A percentile compares a stretch with the other conserved stretches of the same genome.
phyloP scores from a whole-genome alignment of 768 basidiomycete genomes.

The Podaxis rugospora region DNA sequence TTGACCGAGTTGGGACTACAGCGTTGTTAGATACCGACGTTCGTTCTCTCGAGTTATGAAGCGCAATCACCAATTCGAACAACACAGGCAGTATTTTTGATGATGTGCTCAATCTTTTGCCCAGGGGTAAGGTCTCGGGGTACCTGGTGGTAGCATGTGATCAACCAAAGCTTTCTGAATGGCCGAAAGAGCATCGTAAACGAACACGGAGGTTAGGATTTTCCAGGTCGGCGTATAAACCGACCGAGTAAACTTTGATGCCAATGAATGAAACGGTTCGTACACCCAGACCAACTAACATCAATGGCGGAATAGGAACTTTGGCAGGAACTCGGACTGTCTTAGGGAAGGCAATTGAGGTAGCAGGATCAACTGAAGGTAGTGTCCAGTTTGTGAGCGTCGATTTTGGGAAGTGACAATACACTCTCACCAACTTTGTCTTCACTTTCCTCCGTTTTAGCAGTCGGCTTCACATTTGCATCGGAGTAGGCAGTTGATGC shows the following conservation, averaged over 20 bases:
- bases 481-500: constrained; percentile 41
- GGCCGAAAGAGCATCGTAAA: background rate
- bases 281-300: constrained; percentile 81
- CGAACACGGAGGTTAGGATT: constrained; percentile 57
- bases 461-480: constrained; percentile 16
- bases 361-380: constrained; percentile 62
- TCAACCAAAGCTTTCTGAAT: background rate
- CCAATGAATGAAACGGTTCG: constrained; percentile 85
- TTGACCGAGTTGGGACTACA: constrained; percentile 75
- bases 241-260: constrained; percentile 86
- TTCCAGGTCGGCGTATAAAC: constrained; percentile 83
- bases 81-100: constrained; percentile 64
- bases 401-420: background rate
- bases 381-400: background rate
- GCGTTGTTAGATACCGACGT: background rate
- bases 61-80: constrained; percentile 61
- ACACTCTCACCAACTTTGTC: constrained; percentile 18
- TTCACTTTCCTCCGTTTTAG: constrained; percentile 9
- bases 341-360: constrained; percentile 70
- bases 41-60: background rate
- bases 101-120: constrained; percentile 66
- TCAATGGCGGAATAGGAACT: constrained; percentile 54
- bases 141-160: constrained; percentile 35
- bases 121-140: constrained; percentile 52
- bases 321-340: constrained; percentile 61